Conservation (phyloP, 2,329 filamentous ascomycete genomes). For the Didymosphaeria variabile region DNA sequence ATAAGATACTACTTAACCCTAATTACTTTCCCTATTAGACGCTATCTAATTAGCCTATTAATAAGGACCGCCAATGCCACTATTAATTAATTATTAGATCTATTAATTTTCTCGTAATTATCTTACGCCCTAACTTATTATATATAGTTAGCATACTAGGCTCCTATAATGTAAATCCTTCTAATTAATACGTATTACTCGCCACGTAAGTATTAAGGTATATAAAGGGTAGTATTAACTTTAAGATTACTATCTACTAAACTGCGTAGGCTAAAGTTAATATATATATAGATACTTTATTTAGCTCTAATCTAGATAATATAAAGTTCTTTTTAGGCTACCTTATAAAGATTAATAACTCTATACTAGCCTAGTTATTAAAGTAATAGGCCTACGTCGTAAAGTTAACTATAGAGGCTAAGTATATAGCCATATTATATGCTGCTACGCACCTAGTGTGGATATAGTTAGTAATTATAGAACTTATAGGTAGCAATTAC, state of each 20-base stretch:
- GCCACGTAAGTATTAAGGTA: conserved; percentile 8
- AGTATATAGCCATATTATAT: neutral
- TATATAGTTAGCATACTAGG: conserved; percentile 16
- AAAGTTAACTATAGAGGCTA: too few relatives aligned
- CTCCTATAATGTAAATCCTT: conserved; percentile 16
- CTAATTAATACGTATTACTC: conserved; percentile 2
- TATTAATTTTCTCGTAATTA: conserved; percentile 20
- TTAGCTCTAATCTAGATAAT: conserved; percentile 17
- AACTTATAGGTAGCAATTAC: neutral
- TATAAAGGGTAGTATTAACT: neutral
- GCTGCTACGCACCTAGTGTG: conserved; percentile 18
- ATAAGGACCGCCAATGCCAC: neutral
- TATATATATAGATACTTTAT: conserved; percentile 21
- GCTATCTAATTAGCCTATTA: neutral
- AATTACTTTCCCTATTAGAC: conserved; percentile 10
- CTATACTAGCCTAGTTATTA: conserved; percentile 27
- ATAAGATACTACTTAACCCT: conserved; percentile 12
- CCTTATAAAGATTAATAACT: conserved; percentile 27
- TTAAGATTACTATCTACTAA: neutral
- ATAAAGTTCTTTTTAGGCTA: conserved; percentile 26
- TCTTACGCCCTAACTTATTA: conserved; percentile 7
- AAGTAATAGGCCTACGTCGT: conserved; percentile 20
- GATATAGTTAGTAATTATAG: conserved; percentile 8
- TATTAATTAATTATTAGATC: conserved; percentile 18
- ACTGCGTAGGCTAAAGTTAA: too few relatives aligned